Evolutionary conservation across 2,329 filamentous ascomycete genomes (phyloP).

Genomic region (Aspergillus terreus): DNA sequence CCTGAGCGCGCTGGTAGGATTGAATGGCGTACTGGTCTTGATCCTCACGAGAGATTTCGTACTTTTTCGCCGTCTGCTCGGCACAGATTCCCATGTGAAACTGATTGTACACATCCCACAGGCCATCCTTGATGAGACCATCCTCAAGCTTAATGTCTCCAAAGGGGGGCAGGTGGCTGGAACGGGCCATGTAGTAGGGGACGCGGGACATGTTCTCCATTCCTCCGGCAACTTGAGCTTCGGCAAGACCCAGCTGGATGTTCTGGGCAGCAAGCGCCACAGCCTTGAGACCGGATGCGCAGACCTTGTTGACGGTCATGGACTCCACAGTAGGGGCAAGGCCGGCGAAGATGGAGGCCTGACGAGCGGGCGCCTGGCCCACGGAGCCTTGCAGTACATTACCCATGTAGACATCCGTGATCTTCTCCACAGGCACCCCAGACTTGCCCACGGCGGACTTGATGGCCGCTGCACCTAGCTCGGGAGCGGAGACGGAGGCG

Average conservation of each 20-base stretch:
- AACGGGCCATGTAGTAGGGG: constrained; percentile 82
- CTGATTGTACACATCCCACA: constrained; percentile 95
- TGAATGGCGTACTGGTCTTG: constrained; percentile 89
- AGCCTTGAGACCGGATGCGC: constrained; percentile 90
- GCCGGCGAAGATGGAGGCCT: constrained; percentile 85
- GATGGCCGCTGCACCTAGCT: constrained; percentile 86
- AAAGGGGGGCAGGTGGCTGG: constrained; percentile 78
- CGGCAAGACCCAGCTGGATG: constrained; percentile 84
- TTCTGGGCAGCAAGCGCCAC: constrained; percentile 88
- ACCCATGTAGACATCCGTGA: constrained; percentile 95
- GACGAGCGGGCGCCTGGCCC: constrained; percentile 87
- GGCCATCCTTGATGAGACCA: constrained; percentile 86
- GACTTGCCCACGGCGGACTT: constrained; percentile 86
- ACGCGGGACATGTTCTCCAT: constrained; percentile 98
- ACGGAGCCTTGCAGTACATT: constrained; percentile 82
- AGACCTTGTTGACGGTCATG: constrained; percentile 96
- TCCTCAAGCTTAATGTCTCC: constrained; percentile 86
- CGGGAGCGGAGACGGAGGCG: constrained; percentile 75
- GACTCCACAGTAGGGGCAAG: constrained; percentile 78
- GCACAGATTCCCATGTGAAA: constrained; percentile 98
- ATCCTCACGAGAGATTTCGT: constrained; percentile 72
- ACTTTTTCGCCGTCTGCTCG: constrained; percentile 88
- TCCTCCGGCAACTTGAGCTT: constrained; percentile 86
- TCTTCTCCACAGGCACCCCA: constrained; percentile 71
- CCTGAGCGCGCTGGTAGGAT: constrained; percentile 85